Conservation (phyloP, 2,329 filamentous ascomycete species). For the Hymenoscyphus fraxineus region DNA sequence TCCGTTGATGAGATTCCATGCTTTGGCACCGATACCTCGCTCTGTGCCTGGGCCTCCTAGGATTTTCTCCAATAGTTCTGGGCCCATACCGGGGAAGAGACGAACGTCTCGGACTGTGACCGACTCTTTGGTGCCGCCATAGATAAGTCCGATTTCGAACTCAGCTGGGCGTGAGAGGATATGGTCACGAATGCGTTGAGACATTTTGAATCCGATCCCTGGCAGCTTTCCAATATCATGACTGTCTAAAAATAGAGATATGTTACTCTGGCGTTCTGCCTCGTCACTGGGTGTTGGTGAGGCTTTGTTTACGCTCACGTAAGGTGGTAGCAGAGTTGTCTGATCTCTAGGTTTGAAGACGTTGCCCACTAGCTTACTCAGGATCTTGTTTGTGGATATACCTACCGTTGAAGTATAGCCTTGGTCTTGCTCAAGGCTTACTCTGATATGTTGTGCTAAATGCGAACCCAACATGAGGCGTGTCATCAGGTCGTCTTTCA, state of each 20-base stretch:
- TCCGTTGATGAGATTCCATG: conserved; percentile 80
- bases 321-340: conserved; percentile 73
- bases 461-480: conserved; percentile 77
- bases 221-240: conserved; percentile 79
- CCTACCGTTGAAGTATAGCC: conserved; percentile 88
- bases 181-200: conserved; percentile 61
- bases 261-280: conserved; percentile 42
- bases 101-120: conserved; percentile 67
- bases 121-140: conserved; percentile 48
- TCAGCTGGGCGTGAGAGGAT: conserved; percentile 45
- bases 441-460: conserved; percentile 69
- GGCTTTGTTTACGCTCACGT: conserved; percentile 34
- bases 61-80: conserved; percentile 62
- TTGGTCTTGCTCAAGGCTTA: conserved; percentile 67
- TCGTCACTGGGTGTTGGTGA: conserved; percentile 21
- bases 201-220: conserved; percentile 79
- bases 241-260: conserved; percentile 66
- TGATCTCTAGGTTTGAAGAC: conserved; percentile 84
- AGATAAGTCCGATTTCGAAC: conserved; percentile 43
- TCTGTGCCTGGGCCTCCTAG: conserved; percentile 67
- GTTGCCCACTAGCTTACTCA: conserved; percentile 81
- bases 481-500: conserved; percentile 22
- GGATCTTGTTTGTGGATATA: conserved; percentile 79
- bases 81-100: conserved; percentile 56
- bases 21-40: conserved; percentile 64